Evolutionary conservation across 164 flowering plant species (phyloP), one percentile per base, ranked within the genome.

Genomic region (Stephania japonica): DNA sequence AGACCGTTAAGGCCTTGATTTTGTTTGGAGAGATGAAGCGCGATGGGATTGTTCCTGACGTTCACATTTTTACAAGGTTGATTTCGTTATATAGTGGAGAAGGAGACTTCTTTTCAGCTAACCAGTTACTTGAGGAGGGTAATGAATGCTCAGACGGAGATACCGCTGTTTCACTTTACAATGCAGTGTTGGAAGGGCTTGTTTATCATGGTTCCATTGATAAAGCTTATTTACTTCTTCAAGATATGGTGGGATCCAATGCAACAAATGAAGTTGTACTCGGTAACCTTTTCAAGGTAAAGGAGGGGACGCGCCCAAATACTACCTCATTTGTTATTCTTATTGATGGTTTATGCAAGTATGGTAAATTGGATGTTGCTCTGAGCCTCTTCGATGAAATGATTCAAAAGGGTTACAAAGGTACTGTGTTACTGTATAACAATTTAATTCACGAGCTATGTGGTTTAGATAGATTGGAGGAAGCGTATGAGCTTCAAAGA

Each of bases 391-490:
- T 89, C 63, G 21, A 32, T 42, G 81, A 74, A n/a, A 89, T 94
- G 97, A 75, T 66, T 64, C 78, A 24, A 62, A 53, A 76, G 65
- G 87, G 89, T 18, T 87, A 84, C 77, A 68, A 69, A 62, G 78
- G 75, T 25, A 84, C 75, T 79, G 27, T 83, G 25, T 67, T 83
- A 9, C 72, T 90, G 64, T 94, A 83, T 76, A 94, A 94, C 75
- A 89, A 92, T 69, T 65, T 94, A 43, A 94, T 94, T 70, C 78
- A 85, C 50, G 81, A 76, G 53, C 80, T 92, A 43, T 85, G 97
- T 83, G 77, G 75, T 72, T 76, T 79, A 24, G 81, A 90, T 78
- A 87, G 90, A 80, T 72, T 92, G 75, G 86, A 85, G 18, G 91
- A 94, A 70, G 79, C 89, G 74, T 78, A 75, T 69, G 76, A 80